Evolutionary conservation across 768 basidiomycete species (phyloP), one percentile per base, ranked within the genome.

Genomic region (Suillus lakei): DNA sequence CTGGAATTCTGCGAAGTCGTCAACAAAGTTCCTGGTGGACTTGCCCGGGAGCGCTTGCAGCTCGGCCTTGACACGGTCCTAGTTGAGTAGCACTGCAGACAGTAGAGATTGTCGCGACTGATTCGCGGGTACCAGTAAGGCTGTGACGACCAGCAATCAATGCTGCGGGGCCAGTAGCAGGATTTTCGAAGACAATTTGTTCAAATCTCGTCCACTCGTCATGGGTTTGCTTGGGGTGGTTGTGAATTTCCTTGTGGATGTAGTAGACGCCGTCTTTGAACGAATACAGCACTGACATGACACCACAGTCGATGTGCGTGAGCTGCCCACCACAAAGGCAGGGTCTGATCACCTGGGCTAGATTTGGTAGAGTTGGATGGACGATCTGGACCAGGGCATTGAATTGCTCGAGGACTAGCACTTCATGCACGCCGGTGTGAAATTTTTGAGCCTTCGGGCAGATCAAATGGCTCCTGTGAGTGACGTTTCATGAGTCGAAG

Each of bases 281-380:
- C 23, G 64, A 64, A 10, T 18, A 23, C 7, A 32, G 53, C n/a
- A 43, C 41, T 18, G 43, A 64, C 9, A 34, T 60, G 18, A 58
- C 64, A 32, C 41, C 58, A 34, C 55, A 58, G 5, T 26, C 12
- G 18, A 7, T 55, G 41, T 41, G 64, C 44, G 8, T 61, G 64
- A 43, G 55, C 41, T 43, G 46, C 12, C 56, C 55, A 9, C 75
- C 75, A 77, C 18, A 78, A 60, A 58, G 16, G 65, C 67, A 28
- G n/a, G n/a, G n/a, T n/a, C n/a, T n/a, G n/a, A n/a, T n/a, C n/a
- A n/a, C n/a, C n/a, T n/a, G n/a, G n/a, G n/a, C n/a, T n/a, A n/a
- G n/a, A n/a, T n/a, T n/a, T n/a, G n/a, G n/a, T n/a, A n/a, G n/a
- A n/a, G n/a, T n/a, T n/a, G n/a, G n/a, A n/a, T n/a, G n/a, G n/a